Conservation (phyloP, 169 alveolate genomes). For the Cryptosporidium viatorum region DNA sequence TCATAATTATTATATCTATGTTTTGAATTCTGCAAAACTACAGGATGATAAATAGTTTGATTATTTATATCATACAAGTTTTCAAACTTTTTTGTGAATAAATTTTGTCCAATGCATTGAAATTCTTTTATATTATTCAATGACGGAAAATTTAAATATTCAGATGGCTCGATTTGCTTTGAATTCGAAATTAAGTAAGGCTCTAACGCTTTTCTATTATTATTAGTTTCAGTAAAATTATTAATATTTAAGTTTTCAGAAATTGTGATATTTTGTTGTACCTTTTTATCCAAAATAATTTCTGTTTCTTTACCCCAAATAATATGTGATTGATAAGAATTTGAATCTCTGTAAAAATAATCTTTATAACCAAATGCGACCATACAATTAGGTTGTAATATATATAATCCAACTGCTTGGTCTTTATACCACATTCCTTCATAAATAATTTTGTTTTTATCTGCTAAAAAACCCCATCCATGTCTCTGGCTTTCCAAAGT, state of each 20-base stretch:
- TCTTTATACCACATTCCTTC: slow-evolving; percentile 81
- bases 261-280: not conserved
- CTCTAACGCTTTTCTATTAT: not conserved
- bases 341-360: slow-evolving; percentile 57
- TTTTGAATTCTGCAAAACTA: not conserved
- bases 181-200: not conserved
- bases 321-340: slow-evolving; percentile 13
- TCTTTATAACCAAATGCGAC: slow-evolving; percentile 79
- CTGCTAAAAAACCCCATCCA: slow-evolving; percentile 82
- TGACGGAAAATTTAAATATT: not conserved
- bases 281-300: slow-evolving; percentile 1
- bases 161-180: not conserved
- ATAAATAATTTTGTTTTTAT: slow-evolving; percentile 76
- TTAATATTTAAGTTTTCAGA: not conserved
- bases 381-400: slow-evolving; percentile 73
- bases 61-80: not conserved
- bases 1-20: not conserved
- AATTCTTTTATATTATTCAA: not conserved
- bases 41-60: not conserved
- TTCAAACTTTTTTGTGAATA: not conserved
- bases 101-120: too few relatives aligned
- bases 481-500: slow-evolving; percentile 77
- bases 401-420: slow-evolving; percentile 77
- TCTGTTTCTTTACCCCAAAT: slow-evolving; percentile 43
- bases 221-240: not conserved